Base-by-base conservation (phyloP, 2,329 filamentous ascomycete species). In the Xylaria sp. region DNA sequence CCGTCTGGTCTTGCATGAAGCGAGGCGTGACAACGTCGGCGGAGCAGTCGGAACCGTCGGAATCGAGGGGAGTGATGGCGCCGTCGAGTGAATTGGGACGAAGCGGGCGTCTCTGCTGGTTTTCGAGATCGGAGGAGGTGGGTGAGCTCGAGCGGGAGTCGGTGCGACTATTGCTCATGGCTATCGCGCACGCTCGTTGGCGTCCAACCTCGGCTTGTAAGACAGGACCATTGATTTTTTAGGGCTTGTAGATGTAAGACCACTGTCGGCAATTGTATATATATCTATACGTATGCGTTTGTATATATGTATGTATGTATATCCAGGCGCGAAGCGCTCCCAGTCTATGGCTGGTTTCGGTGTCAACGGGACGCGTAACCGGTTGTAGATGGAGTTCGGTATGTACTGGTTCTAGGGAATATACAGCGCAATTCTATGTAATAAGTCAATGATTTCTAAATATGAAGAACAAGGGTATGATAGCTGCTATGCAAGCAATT, bases 1-100 rank as follows among this genome's bases (percentile, higher is more conserved):
- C 71, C 34, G 79, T 79, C 71, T 88, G 83, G 64, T 89, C 87
- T 76, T 89, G 87, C 69, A 90, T 79, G 76, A 90, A 90, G 67
- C 87, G 86, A 66, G 88, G 88, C n/a, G 86, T 87, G 8, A 57
- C n/a, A 28, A n/a, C 7, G 41, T 46, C 56, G 56, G 86, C 84
- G 44, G 67, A 44, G 61, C 51, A 46, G 55, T 58, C 72, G 61
- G 80, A 44, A 76, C 76, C 60, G 78, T 83, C 78, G 63, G 80
- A 82, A 69, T 84, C 83, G 73, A 87, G 81, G 23, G 76, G 78
- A 55, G 76, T 76, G 63, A 76, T 74, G 23, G 75, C 72, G 69
- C 71, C 71, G 68, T 75, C 72, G 55, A 73, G 76, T 54, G 76
- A 76, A 63, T 78, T 76, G 46, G 76, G 75, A 18, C 39, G 56